Evolutionary conservation across 352 stramenopile species (phyloP).

Genomic region (Globisporangium nodosum): DNA sequence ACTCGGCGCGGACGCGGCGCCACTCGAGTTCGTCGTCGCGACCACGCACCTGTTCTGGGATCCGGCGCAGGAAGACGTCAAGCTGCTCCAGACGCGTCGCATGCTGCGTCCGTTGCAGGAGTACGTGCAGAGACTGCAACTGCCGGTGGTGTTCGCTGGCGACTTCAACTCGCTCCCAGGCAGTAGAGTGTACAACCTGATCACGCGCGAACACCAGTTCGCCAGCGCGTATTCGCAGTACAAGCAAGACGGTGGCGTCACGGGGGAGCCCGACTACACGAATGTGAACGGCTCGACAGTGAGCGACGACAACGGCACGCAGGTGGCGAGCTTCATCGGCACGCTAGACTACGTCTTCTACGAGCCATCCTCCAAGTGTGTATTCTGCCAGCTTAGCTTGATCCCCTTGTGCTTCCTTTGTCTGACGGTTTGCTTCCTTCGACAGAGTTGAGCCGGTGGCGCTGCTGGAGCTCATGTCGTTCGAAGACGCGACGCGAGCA

Average conservation of each 20-base stretch:
- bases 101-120: constrained; percentile 38
- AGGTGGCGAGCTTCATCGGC: constrained; percentile 59
- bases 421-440: not conserved
- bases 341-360: constrained; percentile 86
- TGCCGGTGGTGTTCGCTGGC: constrained; percentile 53
- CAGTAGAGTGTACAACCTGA: constrained; percentile 63
- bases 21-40: constrained; percentile 51
- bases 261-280: constrained; percentile 53
- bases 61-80: constrained; percentile 76
- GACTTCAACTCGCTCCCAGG: constrained; percentile 83
- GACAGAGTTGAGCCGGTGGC: constrained; percentile 32
- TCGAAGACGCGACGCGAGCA: constrained; percentile 50
- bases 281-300: constrained; percentile 56
- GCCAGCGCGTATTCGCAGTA: constrained; percentile 61
- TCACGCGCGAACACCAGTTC: constrained; percentile 36
- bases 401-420: no score
- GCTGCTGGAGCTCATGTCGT: constrained; percentile 70
- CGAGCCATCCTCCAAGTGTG: constrained; percentile 31
- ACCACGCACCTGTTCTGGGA: constrained; percentile 88
- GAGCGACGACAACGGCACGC: constrained; percentile 17
- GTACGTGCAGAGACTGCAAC: constrained; percentile 22
- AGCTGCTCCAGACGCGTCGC: constrained; percentile 62
- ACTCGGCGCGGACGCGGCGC: constrained; percentile 4
- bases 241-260: not conserved
- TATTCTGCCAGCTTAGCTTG: not conserved